phyloP scores from a whole-genome alignment of 805 yeast genomes.

The Pichia exigua region DNA sequence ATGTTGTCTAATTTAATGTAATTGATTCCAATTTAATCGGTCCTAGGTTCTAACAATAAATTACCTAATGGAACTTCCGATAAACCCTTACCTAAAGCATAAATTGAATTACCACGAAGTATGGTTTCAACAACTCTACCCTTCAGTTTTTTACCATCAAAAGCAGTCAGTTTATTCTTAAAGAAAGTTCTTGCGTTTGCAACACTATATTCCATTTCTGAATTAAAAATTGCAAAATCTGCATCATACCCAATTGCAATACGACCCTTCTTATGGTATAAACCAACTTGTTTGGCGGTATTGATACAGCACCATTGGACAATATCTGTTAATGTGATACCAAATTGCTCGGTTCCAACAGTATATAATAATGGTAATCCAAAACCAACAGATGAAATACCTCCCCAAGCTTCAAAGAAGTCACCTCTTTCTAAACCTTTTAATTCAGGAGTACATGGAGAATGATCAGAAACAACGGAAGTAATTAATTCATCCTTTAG shows the following conservation, averaged over 20 bases:
- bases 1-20: neutral
- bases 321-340: conserved; percentile 43
- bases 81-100: conserved; percentile 47
- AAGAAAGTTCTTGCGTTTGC: conserved; percentile 53
- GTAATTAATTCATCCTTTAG: conserved; percentile 56
- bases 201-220: conserved; percentile 41
- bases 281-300: conserved; percentile 82
- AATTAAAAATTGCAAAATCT: conserved; percentile 78
- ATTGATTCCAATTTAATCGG: neutral
- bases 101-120: conserved; percentile 68
- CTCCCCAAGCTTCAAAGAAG: conserved; percentile 94
- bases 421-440: conserved; percentile 79
- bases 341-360: conserved; percentile 43
- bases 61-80: conserved; percentile 50
- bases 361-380: conserved; percentile 81
- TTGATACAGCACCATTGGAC: conserved; percentile 73
- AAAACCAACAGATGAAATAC: conserved; percentile 86
- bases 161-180: conserved; percentile 86
- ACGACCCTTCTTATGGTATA: conserved; percentile 63
- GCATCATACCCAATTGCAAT: conserved; percentile 77
- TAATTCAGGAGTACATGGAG: conserved; percentile 90
- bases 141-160: conserved; percentile 56
- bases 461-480: conserved; percentile 90
- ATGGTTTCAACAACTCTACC: conserved; percentile 79
- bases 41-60: conserved; percentile 54